phyloP scores from a whole-genome alignment of 345 rosid species.

The Eucalyptus curtisii region DNA sequence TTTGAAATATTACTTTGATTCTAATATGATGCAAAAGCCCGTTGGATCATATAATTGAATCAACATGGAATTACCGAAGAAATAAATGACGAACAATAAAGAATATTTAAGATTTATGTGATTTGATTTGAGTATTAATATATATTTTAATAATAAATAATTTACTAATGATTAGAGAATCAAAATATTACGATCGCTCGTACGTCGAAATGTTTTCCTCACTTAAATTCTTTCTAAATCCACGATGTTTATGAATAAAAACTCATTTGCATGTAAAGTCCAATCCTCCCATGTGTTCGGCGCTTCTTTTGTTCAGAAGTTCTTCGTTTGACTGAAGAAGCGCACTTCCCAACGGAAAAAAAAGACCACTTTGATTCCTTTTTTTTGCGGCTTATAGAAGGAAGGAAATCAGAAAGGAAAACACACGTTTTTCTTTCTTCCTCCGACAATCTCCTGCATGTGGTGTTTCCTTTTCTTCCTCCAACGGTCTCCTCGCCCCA shows the following conservation, averaged over 20 bases:
- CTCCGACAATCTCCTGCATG: too few species aligned
- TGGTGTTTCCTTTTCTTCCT: neutral
- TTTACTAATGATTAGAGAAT: too few species aligned
- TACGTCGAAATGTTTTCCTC: neutral
- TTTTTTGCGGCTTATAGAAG: neutral
- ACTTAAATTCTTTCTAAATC: neutral
- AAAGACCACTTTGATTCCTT: neutral
- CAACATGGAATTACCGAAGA: neutral
- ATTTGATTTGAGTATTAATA: neutral
- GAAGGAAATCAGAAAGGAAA: neutral
- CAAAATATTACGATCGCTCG: rapidly evolving
- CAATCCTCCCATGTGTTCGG: neutral
- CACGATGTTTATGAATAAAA: too few species aligned
- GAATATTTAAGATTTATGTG: neutral
- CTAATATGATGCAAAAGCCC: too few species aligned
- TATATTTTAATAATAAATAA: too few species aligned
- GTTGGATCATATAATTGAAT: neutral
- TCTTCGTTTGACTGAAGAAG: neutral
- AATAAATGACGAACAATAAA: too few species aligned
- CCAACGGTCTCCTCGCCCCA: neutral
- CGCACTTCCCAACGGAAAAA: neutral
- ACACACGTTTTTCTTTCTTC: neutral
- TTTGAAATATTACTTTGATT: neutral
- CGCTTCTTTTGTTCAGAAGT: neutral
- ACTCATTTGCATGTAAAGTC: neutral